Conservation (phyloP, 441 rosid genomes). For the Erodium texanum region DNA sequence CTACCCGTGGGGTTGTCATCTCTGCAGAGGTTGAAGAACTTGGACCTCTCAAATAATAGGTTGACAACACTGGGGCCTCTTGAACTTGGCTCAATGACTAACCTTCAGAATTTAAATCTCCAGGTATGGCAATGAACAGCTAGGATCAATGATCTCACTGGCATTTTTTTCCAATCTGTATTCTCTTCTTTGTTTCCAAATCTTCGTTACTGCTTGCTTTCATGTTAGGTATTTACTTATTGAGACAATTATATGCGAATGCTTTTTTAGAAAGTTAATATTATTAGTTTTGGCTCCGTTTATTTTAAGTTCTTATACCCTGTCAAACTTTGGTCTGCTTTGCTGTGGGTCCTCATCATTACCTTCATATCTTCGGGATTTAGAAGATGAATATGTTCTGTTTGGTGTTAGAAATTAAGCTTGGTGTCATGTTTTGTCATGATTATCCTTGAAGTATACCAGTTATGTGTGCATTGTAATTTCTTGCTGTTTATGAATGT, state of each 20-base stretch:
- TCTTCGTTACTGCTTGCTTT: not conserved
- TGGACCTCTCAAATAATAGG: conserved; percentile 81
- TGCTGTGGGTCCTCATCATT: not conserved
- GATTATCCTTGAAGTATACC: not conserved
- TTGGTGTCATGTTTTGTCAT: not conserved
- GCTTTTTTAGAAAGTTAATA: not conserved
- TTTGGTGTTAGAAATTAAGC: not conserved
- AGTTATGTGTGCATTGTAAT: not conserved
- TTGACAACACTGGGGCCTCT: conserved; percentile 64
- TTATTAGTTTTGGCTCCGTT: not conserved
- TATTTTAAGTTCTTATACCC: not conserved
- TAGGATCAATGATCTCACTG: not conserved
- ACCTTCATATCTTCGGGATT: not conserved
- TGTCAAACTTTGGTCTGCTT: not conserved
- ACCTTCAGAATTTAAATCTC: conserved; percentile 61
- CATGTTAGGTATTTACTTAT: not conserved
- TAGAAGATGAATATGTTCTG: not conserved
- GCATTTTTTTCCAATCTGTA: not conserved
- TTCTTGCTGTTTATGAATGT: not conserved
- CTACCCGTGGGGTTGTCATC: conserved; percentile 49
- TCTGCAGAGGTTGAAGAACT: conserved; percentile 61
- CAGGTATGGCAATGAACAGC: conserved; percentile 43
- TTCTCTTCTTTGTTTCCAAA: not conserved
- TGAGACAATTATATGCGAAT: not conserved
- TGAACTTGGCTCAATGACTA: conserved; percentile 56